phyloP scores from a whole-genome alignment of 1,139 yeast species.

The Pichia sp. region DNA sequence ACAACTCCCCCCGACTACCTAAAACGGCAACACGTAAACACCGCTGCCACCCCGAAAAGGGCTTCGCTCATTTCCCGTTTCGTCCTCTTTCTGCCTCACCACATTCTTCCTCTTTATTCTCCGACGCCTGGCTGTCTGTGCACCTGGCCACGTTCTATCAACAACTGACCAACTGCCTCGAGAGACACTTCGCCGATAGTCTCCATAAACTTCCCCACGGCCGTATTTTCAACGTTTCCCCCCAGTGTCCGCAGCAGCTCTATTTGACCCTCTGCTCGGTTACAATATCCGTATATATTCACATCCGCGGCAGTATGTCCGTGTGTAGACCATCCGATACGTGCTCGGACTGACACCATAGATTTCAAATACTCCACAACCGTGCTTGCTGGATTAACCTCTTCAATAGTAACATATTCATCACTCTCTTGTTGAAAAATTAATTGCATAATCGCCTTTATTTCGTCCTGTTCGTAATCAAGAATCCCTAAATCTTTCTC shows the following conservation, averaged over 20 bases:
- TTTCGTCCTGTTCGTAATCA: slow-evolving; percentile 36
- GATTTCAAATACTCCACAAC: slow-evolving; percentile 46
- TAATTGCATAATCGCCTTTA: slow-evolving; percentile 4
- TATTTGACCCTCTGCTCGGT: slow-evolving; percentile 38
- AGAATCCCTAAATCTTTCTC: slow-evolving; percentile 50
- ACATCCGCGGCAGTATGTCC: slow-evolving; percentile 92
- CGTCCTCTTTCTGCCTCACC: not conserved
- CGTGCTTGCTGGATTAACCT: slow-evolving; percentile 24
- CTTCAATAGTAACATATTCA: slow-evolving; percentile 37
- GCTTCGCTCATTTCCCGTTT: slow-evolving; percentile 1
- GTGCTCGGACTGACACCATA: slow-evolving; percentile 63
- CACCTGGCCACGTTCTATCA: no score
- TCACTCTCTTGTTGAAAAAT: not conserved
- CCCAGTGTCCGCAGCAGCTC: slow-evolving; percentile 45
- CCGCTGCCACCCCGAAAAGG: not conserved
- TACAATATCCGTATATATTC: slow-evolving; percentile 69
- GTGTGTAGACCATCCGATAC: slow-evolving; percentile 82
- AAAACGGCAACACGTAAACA: slow-evolving; percentile 9
- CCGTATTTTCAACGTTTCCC: slow-evolving; percentile 82
- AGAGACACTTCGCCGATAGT: slow-evolving; percentile 51
- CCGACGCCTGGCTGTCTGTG: no score
- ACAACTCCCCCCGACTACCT: slow-evolving; percentile 2
- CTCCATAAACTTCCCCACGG: slow-evolving; percentile 68
- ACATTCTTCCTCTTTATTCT: not conserved
- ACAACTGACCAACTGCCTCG: no score